Evolutionary conservation across 345 rosid genomes (phyloP).

Genomic region (Erysimum cheiranthoides): DNA sequence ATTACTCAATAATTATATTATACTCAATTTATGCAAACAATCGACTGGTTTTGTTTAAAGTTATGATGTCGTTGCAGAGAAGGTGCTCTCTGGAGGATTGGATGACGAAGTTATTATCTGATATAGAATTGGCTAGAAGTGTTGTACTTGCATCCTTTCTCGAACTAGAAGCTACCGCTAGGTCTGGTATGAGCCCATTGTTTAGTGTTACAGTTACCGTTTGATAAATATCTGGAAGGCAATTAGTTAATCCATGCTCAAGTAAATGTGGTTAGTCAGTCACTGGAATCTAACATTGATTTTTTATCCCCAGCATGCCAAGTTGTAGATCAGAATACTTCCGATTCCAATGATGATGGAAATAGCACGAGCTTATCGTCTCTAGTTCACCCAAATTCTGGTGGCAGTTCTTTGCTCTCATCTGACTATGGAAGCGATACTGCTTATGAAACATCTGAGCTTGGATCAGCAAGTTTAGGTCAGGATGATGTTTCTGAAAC

Average conservation of each 20-base stretch:
- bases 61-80: conserved; percentile 71
- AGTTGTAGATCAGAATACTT: conserved; percentile 61
- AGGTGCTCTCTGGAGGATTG: conserved; percentile 91
- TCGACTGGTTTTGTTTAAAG: background rate
- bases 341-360: conserved; percentile 56
- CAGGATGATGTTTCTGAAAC: conserved; percentile 70
- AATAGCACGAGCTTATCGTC: conserved; percentile 53
- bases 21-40: background rate
- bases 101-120: conserved; percentile 88
- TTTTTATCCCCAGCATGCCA: conserved; percentile 73
- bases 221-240: background rate
- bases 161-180: conserved; percentile 95
- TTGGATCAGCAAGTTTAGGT: conserved; percentile 77
- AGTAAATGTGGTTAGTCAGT: background rate
- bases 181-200: conserved; percentile 72
- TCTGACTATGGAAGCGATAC: conserved; percentile 95
- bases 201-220: background rate
- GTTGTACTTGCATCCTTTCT: conserved; percentile 86
- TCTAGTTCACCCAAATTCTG: conserved; percentile 51
- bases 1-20: background rate
- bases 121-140: conserved; percentile 91
- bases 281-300: background rate
- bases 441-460: conserved; percentile 85
- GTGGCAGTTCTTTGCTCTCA: conserved; percentile 70
- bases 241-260: background rate